phyloP scores from a whole-genome alignment of 2,329 filamentous ascomycete species.

The Helotiales sp. region DNA sequence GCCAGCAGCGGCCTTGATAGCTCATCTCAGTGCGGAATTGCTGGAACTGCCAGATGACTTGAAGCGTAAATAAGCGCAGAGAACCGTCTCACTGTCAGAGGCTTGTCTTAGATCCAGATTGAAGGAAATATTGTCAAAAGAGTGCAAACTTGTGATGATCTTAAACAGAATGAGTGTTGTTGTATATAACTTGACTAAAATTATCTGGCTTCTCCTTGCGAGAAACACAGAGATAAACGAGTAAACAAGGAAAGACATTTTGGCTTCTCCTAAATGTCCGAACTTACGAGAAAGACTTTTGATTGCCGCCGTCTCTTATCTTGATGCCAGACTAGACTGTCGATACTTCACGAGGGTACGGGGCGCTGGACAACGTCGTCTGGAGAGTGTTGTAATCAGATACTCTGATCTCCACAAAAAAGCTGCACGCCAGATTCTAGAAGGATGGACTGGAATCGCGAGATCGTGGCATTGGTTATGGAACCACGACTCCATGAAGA shows the following conservation, averaged over 20 bases:
- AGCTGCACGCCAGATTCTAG: not conserved
- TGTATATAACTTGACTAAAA: not conserved
- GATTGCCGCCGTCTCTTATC: not conserved
- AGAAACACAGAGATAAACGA: not conserved
- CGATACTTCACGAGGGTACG: not conserved
- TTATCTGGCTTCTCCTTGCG: not conserved
- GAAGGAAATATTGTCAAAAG: no score
- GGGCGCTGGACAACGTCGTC: not conserved
- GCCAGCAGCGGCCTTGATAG: not conserved
- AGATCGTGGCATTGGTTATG: not conserved
- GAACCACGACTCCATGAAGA: not conserved
- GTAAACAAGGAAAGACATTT: not conserved
- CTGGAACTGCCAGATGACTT: not conserved
- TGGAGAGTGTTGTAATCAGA: not conserved
- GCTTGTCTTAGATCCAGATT: conserved; percentile 15
- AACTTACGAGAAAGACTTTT: not conserved
- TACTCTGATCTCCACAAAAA: not conserved
- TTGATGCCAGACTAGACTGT: not conserved
- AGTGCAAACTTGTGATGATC: no score
- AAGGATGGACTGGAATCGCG: conserved; percentile 1
- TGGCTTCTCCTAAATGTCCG: not conserved
- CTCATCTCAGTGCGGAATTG: conserved; percentile 1
- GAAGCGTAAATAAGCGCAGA: conserved; percentile 26
- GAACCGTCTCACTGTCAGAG: conserved; percentile 11
- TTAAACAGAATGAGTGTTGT: not conserved